phyloP scores from a whole-genome alignment of 768 basidiomycete genomes.

The Termitomyces eurrhizus region DNA sequence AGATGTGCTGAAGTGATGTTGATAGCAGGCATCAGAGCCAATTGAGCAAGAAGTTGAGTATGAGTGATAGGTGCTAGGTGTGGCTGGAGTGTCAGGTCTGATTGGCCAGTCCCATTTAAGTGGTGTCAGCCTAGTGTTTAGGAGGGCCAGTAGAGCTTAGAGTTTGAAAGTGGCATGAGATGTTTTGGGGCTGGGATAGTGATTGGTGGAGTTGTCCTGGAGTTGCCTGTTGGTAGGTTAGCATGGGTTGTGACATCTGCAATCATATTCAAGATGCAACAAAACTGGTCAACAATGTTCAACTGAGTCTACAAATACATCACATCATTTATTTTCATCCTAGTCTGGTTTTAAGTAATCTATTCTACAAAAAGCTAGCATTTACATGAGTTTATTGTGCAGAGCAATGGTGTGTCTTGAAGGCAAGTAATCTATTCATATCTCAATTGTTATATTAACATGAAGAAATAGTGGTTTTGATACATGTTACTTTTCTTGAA shows the following conservation, averaged over 20 bases:
- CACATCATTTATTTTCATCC: background rate
- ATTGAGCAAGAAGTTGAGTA: no score
- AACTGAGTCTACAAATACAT: constrained; percentile 41
- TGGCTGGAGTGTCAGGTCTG: no score
- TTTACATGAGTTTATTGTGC: constrained; percentile 38
- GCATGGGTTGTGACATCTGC: constrained; percentile 20
- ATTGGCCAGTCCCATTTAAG: no score
- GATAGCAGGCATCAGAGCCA: no score
- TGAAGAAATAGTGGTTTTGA: constrained; percentile 60
- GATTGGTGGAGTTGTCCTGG: no score
- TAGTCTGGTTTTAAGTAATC: background rate
- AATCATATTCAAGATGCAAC: constrained; percentile 31
- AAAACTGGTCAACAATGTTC: constrained; percentile 29
- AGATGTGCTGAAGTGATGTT: no score
- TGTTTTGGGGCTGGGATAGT: no score
- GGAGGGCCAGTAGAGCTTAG: no score
- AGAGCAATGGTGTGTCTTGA: constrained; percentile 39
- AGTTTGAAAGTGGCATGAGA: no score
- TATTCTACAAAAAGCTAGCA: constrained; percentile 28
- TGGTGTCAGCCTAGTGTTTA: no score
- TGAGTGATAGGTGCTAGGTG: no score
- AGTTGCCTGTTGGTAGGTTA: no score
- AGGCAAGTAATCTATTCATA: constrained; percentile 28
- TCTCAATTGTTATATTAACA: background rate
- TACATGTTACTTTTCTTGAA: constrained; percentile 62